A percentile compares a stretch with the other conserved stretches of the same genome.
These are phyloP conservation scores for Hyaloperonospora arabidopsidis DNA, from an alignment of 352 stramenopile genomes.

Conservation along the genomic window DNA sequence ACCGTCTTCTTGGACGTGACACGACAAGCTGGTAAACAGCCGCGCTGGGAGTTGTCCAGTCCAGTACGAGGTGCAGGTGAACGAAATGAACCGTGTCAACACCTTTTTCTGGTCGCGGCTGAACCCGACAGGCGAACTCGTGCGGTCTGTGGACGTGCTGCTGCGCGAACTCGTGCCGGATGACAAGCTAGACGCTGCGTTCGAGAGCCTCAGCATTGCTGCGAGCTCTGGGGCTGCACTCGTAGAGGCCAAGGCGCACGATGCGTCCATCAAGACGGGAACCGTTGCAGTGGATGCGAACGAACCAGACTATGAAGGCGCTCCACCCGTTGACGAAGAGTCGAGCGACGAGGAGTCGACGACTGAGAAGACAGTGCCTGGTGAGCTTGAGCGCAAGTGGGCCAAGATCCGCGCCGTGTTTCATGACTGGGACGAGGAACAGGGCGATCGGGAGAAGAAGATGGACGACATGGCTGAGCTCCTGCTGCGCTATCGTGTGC, in stretches of 20 bases:
- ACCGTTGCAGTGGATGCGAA: conserved; percentile 14
- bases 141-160: conserved; percentile 59
- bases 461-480: conserved; percentile 76
- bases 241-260: conserved; percentile 19
- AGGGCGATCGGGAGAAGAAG: conserved; percentile 62
- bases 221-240: conserved; percentile 15
- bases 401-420: conserved; percentile 67
- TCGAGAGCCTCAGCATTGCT: conserved; percentile 40
- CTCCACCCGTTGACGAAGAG: conserved; percentile 36
- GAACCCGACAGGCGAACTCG: conserved; percentile 67
- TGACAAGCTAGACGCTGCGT: conserved; percentile 44
- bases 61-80: background rate
- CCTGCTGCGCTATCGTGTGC: conserved; percentile 57
- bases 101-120: conserved; percentile 73
- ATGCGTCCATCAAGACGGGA: conserved; percentile 18
- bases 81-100: conserved; percentile 53
- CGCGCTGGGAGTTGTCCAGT: too few relatives aligned
- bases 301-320: conserved; percentile 25
- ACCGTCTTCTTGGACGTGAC: too few relatives aligned
- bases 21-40: too few relatives aligned
- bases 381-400: conserved; percentile 67
- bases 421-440: conserved; percentile 66
- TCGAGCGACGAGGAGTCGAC: conserved; percentile 48
- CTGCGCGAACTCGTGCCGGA: conserved; percentile 51
- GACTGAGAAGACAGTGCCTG: conserved; percentile 55